Evolutionary conservation across 75 land plant species (phyloP), one percentile per base, ranked within the genome.

Genomic region (Cupressus sempervirens): DNA sequence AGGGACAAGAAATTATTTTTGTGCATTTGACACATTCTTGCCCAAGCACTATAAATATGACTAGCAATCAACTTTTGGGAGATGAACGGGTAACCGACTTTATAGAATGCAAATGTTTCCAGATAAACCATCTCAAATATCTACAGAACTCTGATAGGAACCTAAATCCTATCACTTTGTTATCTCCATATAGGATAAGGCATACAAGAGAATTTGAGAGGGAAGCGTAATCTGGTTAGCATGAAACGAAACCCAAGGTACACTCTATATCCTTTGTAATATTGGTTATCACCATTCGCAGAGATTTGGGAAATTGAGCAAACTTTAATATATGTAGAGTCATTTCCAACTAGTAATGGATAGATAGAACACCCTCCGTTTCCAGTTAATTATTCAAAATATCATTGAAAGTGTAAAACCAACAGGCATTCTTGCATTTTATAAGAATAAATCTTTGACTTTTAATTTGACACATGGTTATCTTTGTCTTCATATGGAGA

Each of bases 121-220:
- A 58, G 65, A 58, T 18, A 58, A 58, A 58, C 23, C 20, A 58
- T 20, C 6, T 58, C 65, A 58, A 58, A 20, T 58, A 58, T 58
- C 23, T 20, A 2, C 4, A 18, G 23, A 58, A 0, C 65, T 58
- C 65, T 26, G 4, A 58, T 6, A 58, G 23, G 26, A 58, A 18
- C 23, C 65, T 58, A 58, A 18, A 4, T 58, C 65, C 23, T 18
- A 58, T 58, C 14, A 26, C 81, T 43, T 23, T 3, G 29, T 9
- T 77, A 77, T 77, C 46, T 77, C 43, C 48, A 43, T 77, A 48
- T 8, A 43, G 20, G 81, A 77, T 77, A 26, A 43, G 48, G 80
- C 29, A 41, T 41, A 9, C 29, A 77, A 43, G 80, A 43, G 43
- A 41, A 77, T 40, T 23, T 41, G 18, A 40, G 13, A 38, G 20